phyloP scores from a whole-genome alignment of 1,284 basidiomycete species.

The Grifola frondosa region DNA sequence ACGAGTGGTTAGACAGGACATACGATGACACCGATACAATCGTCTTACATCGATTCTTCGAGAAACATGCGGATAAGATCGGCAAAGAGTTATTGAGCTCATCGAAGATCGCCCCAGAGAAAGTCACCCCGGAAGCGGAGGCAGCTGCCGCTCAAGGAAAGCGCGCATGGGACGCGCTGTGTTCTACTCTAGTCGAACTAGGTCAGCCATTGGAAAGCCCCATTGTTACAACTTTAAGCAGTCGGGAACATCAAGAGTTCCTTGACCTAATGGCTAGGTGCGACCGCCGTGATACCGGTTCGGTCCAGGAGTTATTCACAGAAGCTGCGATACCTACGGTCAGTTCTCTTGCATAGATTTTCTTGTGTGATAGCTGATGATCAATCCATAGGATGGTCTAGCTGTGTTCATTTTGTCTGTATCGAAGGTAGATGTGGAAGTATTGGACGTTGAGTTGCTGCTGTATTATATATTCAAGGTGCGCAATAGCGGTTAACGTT shows the following conservation, averaged over 20 bases:
- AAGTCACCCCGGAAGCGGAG: constrained; percentile 40
- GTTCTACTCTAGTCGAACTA: constrained; percentile 74
- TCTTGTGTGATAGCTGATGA: background rate
- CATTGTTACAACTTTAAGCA: constrained; percentile 47
- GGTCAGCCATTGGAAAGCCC: constrained; percentile 71
- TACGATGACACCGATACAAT: constrained; percentile 81
- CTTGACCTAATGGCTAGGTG: constrained; percentile 71
- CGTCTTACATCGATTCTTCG: constrained; percentile 80
- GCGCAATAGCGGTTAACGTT: too few relatives aligned
- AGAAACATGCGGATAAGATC: constrained; percentile 81
- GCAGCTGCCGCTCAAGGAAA: constrained; percentile 62
- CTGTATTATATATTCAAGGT: constrained; percentile 84
- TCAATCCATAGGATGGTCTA: constrained; percentile 42
- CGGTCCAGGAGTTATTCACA: constrained; percentile 70
- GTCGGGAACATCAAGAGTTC: constrained; percentile 59
- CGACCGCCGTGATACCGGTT: constrained; percentile 57
- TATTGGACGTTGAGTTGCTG: constrained; percentile 82
- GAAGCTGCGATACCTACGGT: constrained; percentile 54
- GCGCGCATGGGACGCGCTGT: constrained; percentile 75
- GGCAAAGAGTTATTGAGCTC: constrained; percentile 80
- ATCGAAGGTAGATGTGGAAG: constrained; percentile 76
- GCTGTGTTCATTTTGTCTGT: constrained; percentile 64
- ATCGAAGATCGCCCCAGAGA: constrained; percentile 59
- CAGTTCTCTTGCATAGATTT: constrained; percentile 13
- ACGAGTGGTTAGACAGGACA: constrained; percentile 72